These are phyloP conservation scores for Cardamine occulta DNA, from an alignment of 345 rosid genomes.

Conservation along the genomic window DNA sequence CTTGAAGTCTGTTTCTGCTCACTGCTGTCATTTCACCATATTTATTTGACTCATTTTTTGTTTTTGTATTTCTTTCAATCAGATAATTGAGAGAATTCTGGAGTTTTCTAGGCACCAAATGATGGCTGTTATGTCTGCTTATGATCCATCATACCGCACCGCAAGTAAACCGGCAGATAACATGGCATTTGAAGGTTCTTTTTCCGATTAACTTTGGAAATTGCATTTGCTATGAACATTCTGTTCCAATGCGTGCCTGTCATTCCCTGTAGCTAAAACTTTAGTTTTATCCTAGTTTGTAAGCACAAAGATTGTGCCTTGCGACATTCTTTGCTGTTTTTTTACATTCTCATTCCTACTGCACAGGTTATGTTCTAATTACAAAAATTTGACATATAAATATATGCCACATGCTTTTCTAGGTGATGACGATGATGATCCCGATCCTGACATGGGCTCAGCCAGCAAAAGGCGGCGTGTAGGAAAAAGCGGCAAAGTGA, in stretches of 20 bases:
- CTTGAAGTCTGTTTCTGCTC: conserved; percentile 15
- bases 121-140: conserved; percentile 82
- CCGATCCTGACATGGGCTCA: conserved; percentile 70
- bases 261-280: not conserved
- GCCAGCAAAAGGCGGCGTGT: conserved; percentile 78
- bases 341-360: conserved; percentile 17
- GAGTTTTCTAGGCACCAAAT: conserved; percentile 95
- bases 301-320: conserved; percentile 21
- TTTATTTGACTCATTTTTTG: conserved; percentile 1
- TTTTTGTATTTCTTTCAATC: conserved; percentile 38
- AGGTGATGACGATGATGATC: conserved; percentile 92
- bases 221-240: conserved; percentile 21
- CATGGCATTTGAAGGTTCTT: conserved; percentile 74
- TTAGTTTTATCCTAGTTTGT: conserved; percentile 16
- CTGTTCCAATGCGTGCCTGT: conserved; percentile 13
- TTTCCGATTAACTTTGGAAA: conserved; percentile 32
- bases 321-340: not conserved
- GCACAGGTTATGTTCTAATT: conserved; percentile 18
- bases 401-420: conserved; percentile 37
- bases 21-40: conserved; percentile 14
- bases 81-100: conserved; percentile 95
- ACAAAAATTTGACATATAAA: conserved; percentile 30
- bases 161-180: conserved; percentile 81
- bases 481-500: conserved; percentile 69
- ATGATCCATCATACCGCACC: conserved; percentile 88